Evolutionary conservation across 2,329 filamentous ascomycete species (phyloP).

Genomic region (Aspergillus puulaauensis): DNA sequence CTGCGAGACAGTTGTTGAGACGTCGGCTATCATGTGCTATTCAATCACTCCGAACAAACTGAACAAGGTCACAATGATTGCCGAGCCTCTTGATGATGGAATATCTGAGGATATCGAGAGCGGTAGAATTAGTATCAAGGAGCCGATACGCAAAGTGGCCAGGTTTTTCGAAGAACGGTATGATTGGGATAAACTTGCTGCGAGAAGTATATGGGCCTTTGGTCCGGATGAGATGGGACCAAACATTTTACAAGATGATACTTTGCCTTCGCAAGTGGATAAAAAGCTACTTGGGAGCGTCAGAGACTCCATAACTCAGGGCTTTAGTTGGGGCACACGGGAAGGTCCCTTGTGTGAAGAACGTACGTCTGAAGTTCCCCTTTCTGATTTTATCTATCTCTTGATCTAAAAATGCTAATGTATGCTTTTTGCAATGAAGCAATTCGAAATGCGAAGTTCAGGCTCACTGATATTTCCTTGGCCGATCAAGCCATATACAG

Average conservation of each 20-base stretch:
- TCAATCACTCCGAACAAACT: constrained; percentile 98
- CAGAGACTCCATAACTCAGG: constrained; percentile 89
- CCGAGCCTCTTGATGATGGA: constrained; percentile 90
- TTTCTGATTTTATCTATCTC: neutral
- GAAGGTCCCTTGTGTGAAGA: constrained; percentile 98
- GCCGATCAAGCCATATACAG: constrained; percentile 90
- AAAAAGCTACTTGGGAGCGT: constrained; percentile 85
- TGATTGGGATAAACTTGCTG: constrained; percentile 92
- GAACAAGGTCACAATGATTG: constrained; percentile 98
- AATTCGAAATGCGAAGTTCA: constrained; percentile 97
- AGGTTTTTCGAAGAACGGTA: constrained; percentile 98
- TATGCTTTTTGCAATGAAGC: constrained; percentile 50
- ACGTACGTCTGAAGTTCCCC: constrained; percentile 62
- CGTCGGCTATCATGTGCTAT: constrained; percentile 96
- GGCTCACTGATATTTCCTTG: constrained; percentile 84
- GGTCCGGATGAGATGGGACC: constrained; percentile 92
- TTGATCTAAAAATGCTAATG: neutral
- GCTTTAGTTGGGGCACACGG: constrained; percentile 92
- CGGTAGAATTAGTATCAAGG: constrained; percentile 85
- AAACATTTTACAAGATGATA: constrained; percentile 96
- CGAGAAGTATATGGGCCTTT: constrained; percentile 97
- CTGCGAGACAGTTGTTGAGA: constrained; percentile 96
- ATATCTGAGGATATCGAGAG: constrained; percentile 94
- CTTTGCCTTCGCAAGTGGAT: constrained; percentile 89
- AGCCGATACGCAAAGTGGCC: constrained; percentile 87